Percentiles rank a stretch among this genome's conserved stretches.
These are phyloP conservation scores for Exophiala bonariae DNA, from an alignment of 2,329 filamentous ascomycete genomes.

Conservation along the genomic window DNA sequence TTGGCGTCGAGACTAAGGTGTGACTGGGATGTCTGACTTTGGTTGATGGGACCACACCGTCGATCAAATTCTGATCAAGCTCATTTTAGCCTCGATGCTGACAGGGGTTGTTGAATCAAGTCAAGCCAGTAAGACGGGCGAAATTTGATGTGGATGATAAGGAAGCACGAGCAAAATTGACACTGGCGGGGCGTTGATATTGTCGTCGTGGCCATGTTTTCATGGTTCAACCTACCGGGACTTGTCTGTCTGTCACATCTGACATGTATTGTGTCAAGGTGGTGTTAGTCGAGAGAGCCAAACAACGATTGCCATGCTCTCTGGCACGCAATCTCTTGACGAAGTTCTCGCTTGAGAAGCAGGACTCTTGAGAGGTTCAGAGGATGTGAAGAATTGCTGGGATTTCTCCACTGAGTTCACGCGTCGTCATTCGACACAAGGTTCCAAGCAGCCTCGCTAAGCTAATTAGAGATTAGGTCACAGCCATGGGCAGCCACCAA, in stretches of 20 bases:
- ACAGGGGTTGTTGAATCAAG: slow-evolving; percentile 4
- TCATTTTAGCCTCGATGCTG: slow-evolving; percentile 13
- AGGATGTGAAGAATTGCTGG: too few relatives aligned
- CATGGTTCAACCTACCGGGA: too few relatives aligned
- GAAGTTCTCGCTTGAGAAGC: too few relatives aligned
- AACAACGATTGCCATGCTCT: too few relatives aligned
- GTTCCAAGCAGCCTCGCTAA: neutral
- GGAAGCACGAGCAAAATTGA: neutral
- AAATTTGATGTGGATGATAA: slow-evolving; percentile 8
- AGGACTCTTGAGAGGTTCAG: too few relatives aligned
- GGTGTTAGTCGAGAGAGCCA: too few relatives aligned
- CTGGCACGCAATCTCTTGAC: too few relatives aligned
- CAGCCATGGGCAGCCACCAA: slow-evolving; percentile 10
- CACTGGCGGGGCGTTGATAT: too few relatives aligned
- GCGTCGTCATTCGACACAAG: slow-evolving; percentile 11
- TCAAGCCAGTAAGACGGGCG: slow-evolving; percentile 6
- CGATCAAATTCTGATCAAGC: slow-evolving; percentile 19
- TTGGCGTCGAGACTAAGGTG: slow-evolving; percentile 17
- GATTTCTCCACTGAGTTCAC: neutral
- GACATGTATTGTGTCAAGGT: too few relatives aligned
- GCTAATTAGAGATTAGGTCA: slow-evolving; percentile 4
- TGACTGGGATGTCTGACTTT: slow-evolving; percentile 10
- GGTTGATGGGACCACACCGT: slow-evolving; percentile 14
- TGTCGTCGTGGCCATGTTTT: too few relatives aligned
- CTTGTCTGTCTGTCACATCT: too few relatives aligned